Percentiles rank a stretch among this genome's conserved stretches.
Conservation (phyloP, 1,284 basidiomycete genomes). For the Mycena sp. region DNA sequence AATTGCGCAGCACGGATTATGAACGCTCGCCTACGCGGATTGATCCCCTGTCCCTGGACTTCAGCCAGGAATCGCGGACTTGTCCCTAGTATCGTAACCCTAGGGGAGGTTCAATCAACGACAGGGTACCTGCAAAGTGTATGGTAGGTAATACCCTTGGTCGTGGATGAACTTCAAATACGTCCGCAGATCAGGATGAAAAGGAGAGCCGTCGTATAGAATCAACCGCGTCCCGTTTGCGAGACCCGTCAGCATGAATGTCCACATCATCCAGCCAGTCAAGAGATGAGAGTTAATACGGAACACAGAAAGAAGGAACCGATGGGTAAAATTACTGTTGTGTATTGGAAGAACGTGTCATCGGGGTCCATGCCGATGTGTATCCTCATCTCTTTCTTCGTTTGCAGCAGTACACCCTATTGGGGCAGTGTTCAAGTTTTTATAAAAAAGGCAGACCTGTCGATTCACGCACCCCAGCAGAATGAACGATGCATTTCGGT, state of each 20-base stretch:
- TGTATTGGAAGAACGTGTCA: constrained; percentile 76
- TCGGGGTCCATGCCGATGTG: constrained; percentile 52
- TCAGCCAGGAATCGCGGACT: constrained; percentile 77
- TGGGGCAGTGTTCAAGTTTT: background rate
- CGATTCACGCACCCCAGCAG: constrained; percentile 73
- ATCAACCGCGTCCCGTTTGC: constrained; percentile 63
- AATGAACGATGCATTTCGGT: constrained; percentile 87
- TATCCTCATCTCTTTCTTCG: constrained; percentile 65
- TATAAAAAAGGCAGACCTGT: constrained; percentile 52
- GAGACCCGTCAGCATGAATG: constrained; percentile 62
- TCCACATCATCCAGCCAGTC: constrained; percentile 87
- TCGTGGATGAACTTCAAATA: constrained; percentile 71
- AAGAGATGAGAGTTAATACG: constrained; percentile 13
- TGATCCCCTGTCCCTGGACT: constrained; percentile 60
- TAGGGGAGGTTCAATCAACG: constrained; percentile 42
- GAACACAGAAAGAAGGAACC: constrained; percentile 42
- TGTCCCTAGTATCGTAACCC: constrained; percentile 67
- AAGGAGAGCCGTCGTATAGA: constrained; percentile 72
- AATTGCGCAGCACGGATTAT: constrained; percentile 40
- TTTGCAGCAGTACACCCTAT: constrained; percentile 71
- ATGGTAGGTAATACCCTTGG: constrained; percentile 64
- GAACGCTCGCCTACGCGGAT: constrained; percentile 52
- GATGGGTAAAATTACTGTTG: constrained; percentile 59
- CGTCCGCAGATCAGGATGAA: constrained; percentile 62
- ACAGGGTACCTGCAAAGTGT: background rate